Evolutionary conservation across 192 early-diverging fungal genomes (phyloP).

Genomic region (Allomyces macrogynus): DNA sequence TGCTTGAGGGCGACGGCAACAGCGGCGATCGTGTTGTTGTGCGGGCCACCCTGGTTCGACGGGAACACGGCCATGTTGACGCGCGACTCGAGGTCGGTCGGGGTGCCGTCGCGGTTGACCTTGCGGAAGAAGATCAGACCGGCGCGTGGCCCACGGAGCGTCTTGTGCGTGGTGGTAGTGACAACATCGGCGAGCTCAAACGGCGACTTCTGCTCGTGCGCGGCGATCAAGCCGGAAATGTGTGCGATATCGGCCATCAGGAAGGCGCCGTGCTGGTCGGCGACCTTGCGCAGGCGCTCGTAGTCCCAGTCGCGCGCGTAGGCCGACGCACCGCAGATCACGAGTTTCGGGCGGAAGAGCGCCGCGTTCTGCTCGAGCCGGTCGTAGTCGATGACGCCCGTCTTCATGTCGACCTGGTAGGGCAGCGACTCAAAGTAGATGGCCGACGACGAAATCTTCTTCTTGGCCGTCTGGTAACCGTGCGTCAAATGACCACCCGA

Average conservation of each 20-base stretch:
- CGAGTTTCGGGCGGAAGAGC: constrained; percentile 90
- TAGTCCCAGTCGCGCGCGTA: constrained; percentile 99
- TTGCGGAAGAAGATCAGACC: constrained; percentile 97
- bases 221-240: constrained; percentile 87
- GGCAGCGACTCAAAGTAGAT: constrained; percentile 99
- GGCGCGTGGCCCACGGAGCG: constrained; percentile 95
- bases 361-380: constrained; percentile 76
- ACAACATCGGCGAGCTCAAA: constrained; percentile 98
- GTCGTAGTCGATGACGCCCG: constrained; percentile 88
- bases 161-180: constrained; percentile 99
- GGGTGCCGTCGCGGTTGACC: constrained; percentile 31
- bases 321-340: constrained; percentile 96
- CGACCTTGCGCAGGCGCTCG: constrained; percentile 81
- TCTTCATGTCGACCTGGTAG: constrained; percentile 77
- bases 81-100: constrained; percentile 77
- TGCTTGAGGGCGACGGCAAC: constrained; percentile 97
- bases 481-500: constrained; percentile 99
- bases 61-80: constrained; percentile 99
- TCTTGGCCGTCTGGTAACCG: constrained; percentile 98
- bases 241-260: constrained; percentile 98
- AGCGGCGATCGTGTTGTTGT: constrained; percentile 99
- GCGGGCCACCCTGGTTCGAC: constrained; percentile 97
- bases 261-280: constrained; percentile 88
- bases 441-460: constrained; percentile 98
- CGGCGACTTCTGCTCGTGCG: constrained; percentile 72